A percentile compares a stretch with the other conserved stretches of the same genome.
Conservation (phyloP, 2,329 filamentous ascomycete species). For the Hymenoscyphus occultus region DNA sequence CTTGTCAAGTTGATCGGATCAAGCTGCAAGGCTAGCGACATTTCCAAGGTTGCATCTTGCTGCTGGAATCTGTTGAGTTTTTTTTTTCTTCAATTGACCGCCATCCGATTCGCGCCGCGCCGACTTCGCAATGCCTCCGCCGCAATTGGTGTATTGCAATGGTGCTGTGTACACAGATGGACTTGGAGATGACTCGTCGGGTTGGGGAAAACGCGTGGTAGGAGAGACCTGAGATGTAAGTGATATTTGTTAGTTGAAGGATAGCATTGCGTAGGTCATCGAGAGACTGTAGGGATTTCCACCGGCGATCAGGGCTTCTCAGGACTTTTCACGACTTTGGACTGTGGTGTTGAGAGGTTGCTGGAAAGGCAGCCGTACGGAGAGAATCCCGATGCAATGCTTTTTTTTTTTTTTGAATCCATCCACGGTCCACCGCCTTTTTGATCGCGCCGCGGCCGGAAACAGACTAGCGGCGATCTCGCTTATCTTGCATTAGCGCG, state of each 20-base stretch:
- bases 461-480: too few relatives aligned
- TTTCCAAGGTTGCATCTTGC: conserved; percentile 3
- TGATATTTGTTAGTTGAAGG: conserved; percentile 3
- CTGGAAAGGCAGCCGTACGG: neutral
- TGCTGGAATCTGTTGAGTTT: neutral
- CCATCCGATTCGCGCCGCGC: conserved; percentile 1
- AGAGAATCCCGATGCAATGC: too few relatives aligned
- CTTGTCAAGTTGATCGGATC: conserved; percentile 20
- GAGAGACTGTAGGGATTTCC: neutral
- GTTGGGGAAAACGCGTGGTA: neutral
- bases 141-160: neutral
- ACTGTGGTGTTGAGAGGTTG: neutral
- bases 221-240: neutral
- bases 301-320: neutral
- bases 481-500: too few relatives aligned
- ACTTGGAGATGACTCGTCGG: neutral
- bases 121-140: neutral
- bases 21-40: conserved; percentile 16
- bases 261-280: conserved; percentile 2
- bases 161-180: neutral
- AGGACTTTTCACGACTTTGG: neutral
- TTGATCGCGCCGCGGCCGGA: too few relatives aligned
- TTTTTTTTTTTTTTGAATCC: too few relatives aligned
- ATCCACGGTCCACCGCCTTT: too few relatives aligned
- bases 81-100: neutral